phyloP scores from a whole-genome alignment of 768 basidiomycete genomes.

The Boletus tylopilopsis region DNA sequence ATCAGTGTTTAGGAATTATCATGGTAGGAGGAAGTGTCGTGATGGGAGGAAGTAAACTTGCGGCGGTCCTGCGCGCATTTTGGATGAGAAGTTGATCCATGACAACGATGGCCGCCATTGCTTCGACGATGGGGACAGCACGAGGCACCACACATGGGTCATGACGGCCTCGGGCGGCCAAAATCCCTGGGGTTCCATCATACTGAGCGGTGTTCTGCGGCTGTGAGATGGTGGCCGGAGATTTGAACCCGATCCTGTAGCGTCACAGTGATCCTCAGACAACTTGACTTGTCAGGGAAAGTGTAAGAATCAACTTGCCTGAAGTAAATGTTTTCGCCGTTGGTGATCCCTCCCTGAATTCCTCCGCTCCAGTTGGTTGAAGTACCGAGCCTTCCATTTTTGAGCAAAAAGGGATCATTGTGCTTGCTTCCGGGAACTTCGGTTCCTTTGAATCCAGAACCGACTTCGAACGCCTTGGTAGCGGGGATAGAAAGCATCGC shows the following conservation, averaged over 20 bases:
- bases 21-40: constrained; percentile 91
- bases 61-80: constrained; percentile 73
- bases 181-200: constrained; percentile 81
- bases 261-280: constrained; percentile 7
- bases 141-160: constrained; percentile 98
- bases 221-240: constrained; percentile 96
- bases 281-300: background rate
- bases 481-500: constrained; percentile 99
- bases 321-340: constrained; percentile 97
- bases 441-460: constrained; percentile 93
- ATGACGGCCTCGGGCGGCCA: constrained; percentile 91
- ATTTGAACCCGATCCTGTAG: constrained; percentile 90
- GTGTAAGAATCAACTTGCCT: constrained; percentile 46
- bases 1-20: constrained; percentile 54
- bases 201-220: constrained; percentile 89
- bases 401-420: constrained; percentile 81
- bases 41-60: constrained; percentile 75
- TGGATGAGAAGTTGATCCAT: constrained; percentile 94
- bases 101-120: constrained; percentile 93
- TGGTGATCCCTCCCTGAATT: constrained; percentile 96
- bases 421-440: constrained; percentile 91
- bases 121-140: constrained; percentile 96
- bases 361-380: constrained; percentile 95
- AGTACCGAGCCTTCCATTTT: constrained; percentile 77
- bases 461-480: constrained; percentile 97